Base-by-base conservation (phyloP, 495 filamentous ascomycete genomes). In the Cudoniella acicularis region DNA sequence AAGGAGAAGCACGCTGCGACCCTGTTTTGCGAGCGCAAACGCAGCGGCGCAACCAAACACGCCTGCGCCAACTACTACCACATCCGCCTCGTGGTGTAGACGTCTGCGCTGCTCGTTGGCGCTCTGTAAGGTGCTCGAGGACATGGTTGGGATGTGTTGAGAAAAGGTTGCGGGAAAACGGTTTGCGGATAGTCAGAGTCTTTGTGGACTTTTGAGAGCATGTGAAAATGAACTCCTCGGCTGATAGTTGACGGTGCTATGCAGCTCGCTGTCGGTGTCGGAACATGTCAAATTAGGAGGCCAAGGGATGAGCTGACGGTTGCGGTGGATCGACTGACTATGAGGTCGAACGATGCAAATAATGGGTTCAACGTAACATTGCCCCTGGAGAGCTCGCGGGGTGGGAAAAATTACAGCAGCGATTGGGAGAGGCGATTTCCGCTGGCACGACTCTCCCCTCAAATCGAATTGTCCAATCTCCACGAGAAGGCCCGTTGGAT, bases 41-140 rank as follows among this genome's bases (percentile, higher is more conserved):
- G 95, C 85, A n/a, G 92, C 75, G 6, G 94, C 90, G 70, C 90
- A 95, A 18, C 94, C 94, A 43, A 96, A 79, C 54, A 98, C 79
- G 51, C 94, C 94, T 0, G 90, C 94, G 61, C 94, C 94, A 20
- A 98, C 85, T 47, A 98, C 86, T 25, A 96, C 85, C 30, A 96
- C 83, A 64, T 98, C 94, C 54, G 79, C 78, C 56, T 84, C 77
- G 60, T 85, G 80, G 70, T 84, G 75, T 10, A 74, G 56, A 21
- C 67, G 68, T 58, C 83, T 72, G 52, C 79, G 73, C 65, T 76
- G 27, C 47, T 64, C 65, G 21, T 55, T 62, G 18, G 53, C 55
- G 4, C 10, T 43, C n/a, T 54, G 55, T 16, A 36, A 17, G 18
- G 46, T 20, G 4, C 17, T 59, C 13, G 24, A 36, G 25, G 24